Conservation (phyloP, 305 asterid genomes). For the Fraxinus paxiana region DNA sequence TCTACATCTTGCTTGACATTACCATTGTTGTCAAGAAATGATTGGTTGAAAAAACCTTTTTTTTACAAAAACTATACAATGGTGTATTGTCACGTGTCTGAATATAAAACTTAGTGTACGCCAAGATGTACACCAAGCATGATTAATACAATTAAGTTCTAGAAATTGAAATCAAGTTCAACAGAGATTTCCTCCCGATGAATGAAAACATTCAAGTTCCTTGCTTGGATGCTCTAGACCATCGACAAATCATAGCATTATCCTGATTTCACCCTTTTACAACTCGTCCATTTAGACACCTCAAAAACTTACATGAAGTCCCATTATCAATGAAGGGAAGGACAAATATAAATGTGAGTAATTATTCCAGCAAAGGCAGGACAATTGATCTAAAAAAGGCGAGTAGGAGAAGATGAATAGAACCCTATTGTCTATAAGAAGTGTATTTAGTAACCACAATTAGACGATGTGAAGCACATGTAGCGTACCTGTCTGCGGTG, state of each 20-base stretch:
- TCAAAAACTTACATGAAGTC: neutral
- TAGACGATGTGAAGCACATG: neutral
- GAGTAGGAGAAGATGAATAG: neutral
- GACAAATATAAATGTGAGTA: neutral
- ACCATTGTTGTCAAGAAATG: neutral
- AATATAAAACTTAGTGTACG: neutral
- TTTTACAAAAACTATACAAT: neutral
- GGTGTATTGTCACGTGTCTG: neutral
- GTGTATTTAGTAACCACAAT: neutral
- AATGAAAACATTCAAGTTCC: neutral
- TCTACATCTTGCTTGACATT: neutral
- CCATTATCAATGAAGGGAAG: neutral
- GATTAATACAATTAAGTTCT: neutral
- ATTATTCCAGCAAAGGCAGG: neutral
- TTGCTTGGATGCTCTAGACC: neutral
- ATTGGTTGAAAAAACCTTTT: neutral
- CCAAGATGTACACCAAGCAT: neutral
- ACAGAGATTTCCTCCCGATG: neutral
- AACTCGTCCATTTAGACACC: neutral
- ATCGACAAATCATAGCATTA: neutral
- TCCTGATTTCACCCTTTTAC: neutral
- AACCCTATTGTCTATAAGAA: neutral
- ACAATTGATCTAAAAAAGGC: neutral
- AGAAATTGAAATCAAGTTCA: neutral
- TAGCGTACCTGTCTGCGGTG: slow-evolving; percentile 63